Conservation (phyloP, 495 filamentous ascomycete species). For the Neurospora tetrasperma region DNA sequence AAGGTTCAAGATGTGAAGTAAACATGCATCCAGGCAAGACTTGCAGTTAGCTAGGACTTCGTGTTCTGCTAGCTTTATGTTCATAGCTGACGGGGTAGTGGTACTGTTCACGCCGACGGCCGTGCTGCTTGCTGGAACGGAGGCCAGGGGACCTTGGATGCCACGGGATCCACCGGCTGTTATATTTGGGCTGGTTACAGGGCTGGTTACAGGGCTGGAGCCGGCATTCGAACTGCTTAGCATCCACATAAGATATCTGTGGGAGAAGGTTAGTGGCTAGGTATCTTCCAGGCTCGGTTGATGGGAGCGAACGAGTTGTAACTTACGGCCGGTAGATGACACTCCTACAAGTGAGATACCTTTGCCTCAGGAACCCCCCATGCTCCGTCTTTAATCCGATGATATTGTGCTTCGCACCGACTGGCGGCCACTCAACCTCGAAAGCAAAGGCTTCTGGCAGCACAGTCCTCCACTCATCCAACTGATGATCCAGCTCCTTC, state of each 20-base stretch:
- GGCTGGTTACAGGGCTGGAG: background rate
- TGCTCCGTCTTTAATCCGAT: slow-evolving; percentile 16
- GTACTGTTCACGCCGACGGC: background rate
- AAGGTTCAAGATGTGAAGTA: slow-evolving; percentile 32
- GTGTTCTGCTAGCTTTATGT: slow-evolving; percentile 3
- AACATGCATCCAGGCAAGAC: slow-evolving; percentile 31
- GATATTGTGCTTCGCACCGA: slow-evolving; percentile 5
- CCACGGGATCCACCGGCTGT: background rate
- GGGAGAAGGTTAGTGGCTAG: background rate
- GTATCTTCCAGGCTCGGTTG: background rate
- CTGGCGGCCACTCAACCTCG: slow-evolving; percentile 6
- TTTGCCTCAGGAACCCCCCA: slow-evolving; percentile 33
- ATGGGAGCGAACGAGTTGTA: background rate
- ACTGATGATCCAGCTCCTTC: slow-evolving; percentile 33
- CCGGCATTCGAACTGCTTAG: slow-evolving; percentile 20
- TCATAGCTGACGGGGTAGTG: background rate
- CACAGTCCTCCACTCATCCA: slow-evolving; percentile 34
- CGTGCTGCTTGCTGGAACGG: background rate
- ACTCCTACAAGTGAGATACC: slow-evolving; percentile 37
- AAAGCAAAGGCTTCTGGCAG: slow-evolving; percentile 32
- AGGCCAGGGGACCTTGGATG: background rate
- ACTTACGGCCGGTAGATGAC: slow-evolving; percentile 37
- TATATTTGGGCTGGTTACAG: background rate
- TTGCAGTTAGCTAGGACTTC: slow-evolving; percentile 27
- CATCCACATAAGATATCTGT: slow-evolving; percentile 29